A percentile compares a stretch with the other conserved stretches of the same genome.
Evolutionary conservation across 2,329 filamentous ascomycete genomes (phyloP).

Genomic region (Penicillium sp.): DNA sequence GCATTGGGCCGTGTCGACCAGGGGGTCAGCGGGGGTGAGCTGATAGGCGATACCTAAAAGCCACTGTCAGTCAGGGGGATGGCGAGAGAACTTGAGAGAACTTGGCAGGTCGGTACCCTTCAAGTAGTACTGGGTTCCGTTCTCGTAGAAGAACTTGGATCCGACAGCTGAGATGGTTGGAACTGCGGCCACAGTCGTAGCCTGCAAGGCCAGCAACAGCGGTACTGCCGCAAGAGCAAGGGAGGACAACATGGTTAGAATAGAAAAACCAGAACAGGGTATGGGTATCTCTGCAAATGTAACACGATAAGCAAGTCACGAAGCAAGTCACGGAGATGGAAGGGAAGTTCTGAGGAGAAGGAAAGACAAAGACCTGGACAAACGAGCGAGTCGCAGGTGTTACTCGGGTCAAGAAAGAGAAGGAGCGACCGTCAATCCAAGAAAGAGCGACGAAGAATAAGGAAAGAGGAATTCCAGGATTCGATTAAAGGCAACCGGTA

Average conservation of each 20-base stretch:
- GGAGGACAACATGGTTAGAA: constrained; percentile 20
- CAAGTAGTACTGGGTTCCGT: constrained; percentile 77
- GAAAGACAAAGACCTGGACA: constrained; percentile 1
- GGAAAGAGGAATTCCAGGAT: constrained; percentile 7
- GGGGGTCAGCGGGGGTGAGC: constrained; percentile 64
- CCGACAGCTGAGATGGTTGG: constrained; percentile 59
- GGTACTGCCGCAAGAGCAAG: constrained; percentile 14
- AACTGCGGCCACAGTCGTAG: constrained; percentile 39
- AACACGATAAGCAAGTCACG: neutral
- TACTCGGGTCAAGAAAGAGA: neutral
- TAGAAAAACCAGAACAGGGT: neutral
- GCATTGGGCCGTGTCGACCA: constrained; percentile 71
- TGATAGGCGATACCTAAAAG: constrained; percentile 66
- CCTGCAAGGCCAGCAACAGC: constrained; percentile 28
- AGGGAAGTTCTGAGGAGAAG: neutral
- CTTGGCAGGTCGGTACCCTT: constrained; percentile 59
- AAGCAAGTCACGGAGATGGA: neutral
- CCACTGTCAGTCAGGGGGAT: constrained; percentile 2
- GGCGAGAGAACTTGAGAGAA: neutral
- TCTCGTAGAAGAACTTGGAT: constrained; percentile 77
- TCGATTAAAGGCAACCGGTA: constrained; percentile 5
- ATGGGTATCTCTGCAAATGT: neutral
- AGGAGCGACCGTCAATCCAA: neutral
- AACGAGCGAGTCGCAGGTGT: constrained; percentile 8
- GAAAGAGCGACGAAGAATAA: constrained; percentile 6